These are phyloP conservation scores for Fragaria ananassa DNA, from an alignment of 306 rosid genomes.

Conservation along the genomic window DNA sequence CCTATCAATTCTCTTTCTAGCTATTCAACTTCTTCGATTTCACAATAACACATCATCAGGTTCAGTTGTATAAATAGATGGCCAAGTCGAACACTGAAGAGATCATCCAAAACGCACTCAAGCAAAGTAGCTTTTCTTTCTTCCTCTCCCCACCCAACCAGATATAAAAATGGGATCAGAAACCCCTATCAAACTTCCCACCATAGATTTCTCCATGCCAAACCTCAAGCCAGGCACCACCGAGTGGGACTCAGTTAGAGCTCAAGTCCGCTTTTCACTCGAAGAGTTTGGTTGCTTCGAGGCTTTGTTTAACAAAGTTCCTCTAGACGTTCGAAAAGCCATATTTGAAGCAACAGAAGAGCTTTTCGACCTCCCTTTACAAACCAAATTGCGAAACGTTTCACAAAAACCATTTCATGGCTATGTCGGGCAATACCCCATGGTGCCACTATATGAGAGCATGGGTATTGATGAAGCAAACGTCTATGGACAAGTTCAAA, in stretches of 20 bases:
- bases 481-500: slow-evolving; percentile 37
- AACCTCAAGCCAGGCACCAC: slow-evolving; percentile 22
- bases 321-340: slow-evolving; percentile 35
- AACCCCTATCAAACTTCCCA: slow-evolving; percentile 46
- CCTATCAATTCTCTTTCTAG: too few species aligned
- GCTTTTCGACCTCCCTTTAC: slow-evolving; percentile 65
- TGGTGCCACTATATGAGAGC: slow-evolving; percentile 59
- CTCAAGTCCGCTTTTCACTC: slow-evolving; percentile 52
- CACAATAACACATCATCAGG: not conserved
- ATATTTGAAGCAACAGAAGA: slow-evolving; percentile 37
- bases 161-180: slow-evolving; percentile 43
- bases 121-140: not conserved
- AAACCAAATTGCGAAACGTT: slow-evolving; percentile 52
- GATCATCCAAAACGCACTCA: not conserved
- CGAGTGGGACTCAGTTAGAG: slow-evolving; percentile 53
- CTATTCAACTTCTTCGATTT: too few species aligned
- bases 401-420: slow-evolving; percentile 63
- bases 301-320: slow-evolving; percentile 47
- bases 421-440: slow-evolving; percentile 61
- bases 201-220: slow-evolving; percentile 44
- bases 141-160: not conserved
- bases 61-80: not conserved
- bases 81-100: not conserved
- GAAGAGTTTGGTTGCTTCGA: slow-evolving; percentile 70
- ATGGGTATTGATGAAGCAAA: slow-evolving; percentile 57